Base-by-base conservation (phyloP, 148 eudicot species). In the Diospyros kaki region DNA sequence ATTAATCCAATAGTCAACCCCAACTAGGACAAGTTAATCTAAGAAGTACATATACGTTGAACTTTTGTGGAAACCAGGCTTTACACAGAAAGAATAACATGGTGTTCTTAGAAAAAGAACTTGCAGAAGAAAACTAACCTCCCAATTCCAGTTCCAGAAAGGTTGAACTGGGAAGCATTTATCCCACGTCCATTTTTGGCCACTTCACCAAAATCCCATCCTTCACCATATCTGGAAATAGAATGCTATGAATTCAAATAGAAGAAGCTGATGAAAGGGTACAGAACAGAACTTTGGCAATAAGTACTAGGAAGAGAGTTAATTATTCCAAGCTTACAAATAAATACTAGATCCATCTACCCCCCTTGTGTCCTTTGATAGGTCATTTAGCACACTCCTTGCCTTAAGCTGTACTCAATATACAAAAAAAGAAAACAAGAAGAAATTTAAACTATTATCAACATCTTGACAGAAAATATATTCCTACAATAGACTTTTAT, bases 141-240 rank as follows among this genome's bases (percentile, higher is more conserved):
- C 74, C 99, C 99, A 64, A 95, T 90, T 77, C 98, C 99, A 72
- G 94, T 89, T 81, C 94, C 97, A 65, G 79, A 83, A 75, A 95
- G 83, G 86, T 95, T 92, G 73, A 89, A 79, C 77, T 95, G 99
- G 69, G 96, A 89, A 43, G 97, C 96, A 85, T 95, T 95, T 50
- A 91, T 75, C 64, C 98, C 99, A 45, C 97, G 96, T 51, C 85
- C 94, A 82, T 90, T 92, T 39, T 89, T 88, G 74, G 91, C 94
- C 76, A 95, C 96, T 83, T 95, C 99, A 48, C 94, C 97, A 66
- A 95, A 92, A 87, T 90, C 91, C 97, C 99, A 95, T 70, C 99
- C 99, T 90, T 92, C 97, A 66, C 97, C 99, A 80, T 95, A 95
- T 82, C 99, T 94, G 69, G 61, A 81, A 68, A 74, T 73, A 82